Evolutionary conservation across 371 early-diverging fungal species (phyloP), one percentile per base, ranked within the genome.

Genomic region (Mortierella sp.): DNA sequence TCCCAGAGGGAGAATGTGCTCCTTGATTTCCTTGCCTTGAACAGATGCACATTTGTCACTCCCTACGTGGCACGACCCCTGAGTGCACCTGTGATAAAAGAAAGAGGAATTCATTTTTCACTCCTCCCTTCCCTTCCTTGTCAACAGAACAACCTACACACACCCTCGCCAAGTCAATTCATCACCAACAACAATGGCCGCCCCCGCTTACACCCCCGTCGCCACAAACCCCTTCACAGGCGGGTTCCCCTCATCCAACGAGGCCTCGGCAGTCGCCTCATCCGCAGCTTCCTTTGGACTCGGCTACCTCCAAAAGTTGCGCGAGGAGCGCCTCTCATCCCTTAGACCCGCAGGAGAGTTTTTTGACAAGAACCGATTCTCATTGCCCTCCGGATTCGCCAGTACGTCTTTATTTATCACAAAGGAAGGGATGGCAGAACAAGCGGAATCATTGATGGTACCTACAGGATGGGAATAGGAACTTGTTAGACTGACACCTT

Each of bases 361-460:
- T 81, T 92, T 93, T 87, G 93, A 93, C 82, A 91, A 80, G 82
- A 89, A 92, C 76, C 85, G 93, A 72, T 81, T 94, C 72, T 91
- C 90, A 44, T 88, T 90, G 69, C 93, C 93, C 0, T 80, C 87
- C 28, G 88, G 88, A 46, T 89, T 92, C 70, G 89, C 90, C 84
- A 90, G 93, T 92, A 90, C 77, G 90, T 76, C 21, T 21, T n/a
- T 34, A 26, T 54, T 11, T 24, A 24, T 48, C 8, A 43, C 31
- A 8, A 61, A 44, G 3, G 46, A 19, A 34, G 14, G 37, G 53
- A 21, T 34, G 53, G 19, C 3, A 8, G 40, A 24, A 9, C 31
- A 6, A 34, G 21, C 16, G 31, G 64, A 64, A 31, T 21, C 16
- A 4, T 59, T 11, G 13, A 24, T 24, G 53, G 48, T 5, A 13